Conservation (phyloP, 345 rosid species). For the Psidium guajava region DNA sequence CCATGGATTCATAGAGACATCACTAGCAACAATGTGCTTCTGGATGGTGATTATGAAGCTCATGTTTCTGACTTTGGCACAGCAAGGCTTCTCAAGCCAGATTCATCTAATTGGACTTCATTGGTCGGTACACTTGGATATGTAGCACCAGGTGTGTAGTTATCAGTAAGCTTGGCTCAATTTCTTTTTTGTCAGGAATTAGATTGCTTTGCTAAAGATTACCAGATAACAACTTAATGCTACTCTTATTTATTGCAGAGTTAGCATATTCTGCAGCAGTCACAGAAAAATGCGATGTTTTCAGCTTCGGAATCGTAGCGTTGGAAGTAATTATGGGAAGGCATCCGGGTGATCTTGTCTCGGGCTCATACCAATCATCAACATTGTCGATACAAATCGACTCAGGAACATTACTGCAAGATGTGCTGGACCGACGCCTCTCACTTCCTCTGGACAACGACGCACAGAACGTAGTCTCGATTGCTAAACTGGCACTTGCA, state of each 20-base stretch:
- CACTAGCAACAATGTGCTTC: constrained; percentile 9
- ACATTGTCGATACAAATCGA: accelerated
- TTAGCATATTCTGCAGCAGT: not conserved
- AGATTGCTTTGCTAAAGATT: accelerated
- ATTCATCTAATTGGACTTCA: not conserved
- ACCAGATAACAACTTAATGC: not conserved
- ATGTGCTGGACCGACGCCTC: not conserved
- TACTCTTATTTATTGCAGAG: not conserved
- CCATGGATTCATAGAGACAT: constrained; percentile 15
- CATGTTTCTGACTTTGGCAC: constrained; percentile 4
- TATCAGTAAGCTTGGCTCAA: not conserved
- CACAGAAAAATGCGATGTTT: not conserved
- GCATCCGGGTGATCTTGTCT: not conserved
- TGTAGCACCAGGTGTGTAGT: constrained; percentile 14
- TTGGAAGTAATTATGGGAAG: not conserved
- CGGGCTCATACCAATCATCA: not conserved
- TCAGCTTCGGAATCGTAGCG: not conserved
- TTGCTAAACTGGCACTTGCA: not conserved
- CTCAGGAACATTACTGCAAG: not conserved
- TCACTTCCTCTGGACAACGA: not conserved
- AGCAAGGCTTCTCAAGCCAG: not conserved
- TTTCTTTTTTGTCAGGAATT: not conserved
- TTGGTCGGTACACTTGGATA: constrained; percentile 2
- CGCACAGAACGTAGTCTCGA: not conserved
- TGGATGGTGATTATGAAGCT: constrained; percentile 12